These are phyloP conservation scores for Otatea glauca DNA, from an alignment of 176 grass and related monocot species.

Conservation along the genomic window DNA sequence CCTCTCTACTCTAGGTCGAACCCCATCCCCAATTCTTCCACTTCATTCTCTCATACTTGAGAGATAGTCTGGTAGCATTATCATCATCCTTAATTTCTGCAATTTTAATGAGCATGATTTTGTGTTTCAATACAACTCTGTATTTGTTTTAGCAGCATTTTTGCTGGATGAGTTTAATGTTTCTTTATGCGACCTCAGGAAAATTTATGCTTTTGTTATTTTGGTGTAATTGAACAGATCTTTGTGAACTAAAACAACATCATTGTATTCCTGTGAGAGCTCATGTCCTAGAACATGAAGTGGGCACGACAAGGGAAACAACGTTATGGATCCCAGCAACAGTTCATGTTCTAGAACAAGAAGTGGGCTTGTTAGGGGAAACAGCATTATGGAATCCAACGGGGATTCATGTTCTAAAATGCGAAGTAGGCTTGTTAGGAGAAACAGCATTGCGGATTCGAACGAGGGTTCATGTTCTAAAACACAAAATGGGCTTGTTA, in stretches of 20 bases:
- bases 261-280: neutral
- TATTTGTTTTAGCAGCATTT: neutral
- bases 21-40: too few species aligned
- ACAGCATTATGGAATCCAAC: constrained; percentile 22
- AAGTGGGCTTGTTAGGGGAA: constrained; percentile 49
- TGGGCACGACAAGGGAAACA: constrained; percentile 28
- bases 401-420: constrained; percentile 39
- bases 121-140: neutral
- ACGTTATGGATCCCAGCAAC: constrained; percentile 26
- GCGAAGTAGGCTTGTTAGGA: constrained; percentile 41
- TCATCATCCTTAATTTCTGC: neutral
- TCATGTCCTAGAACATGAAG: constrained; percentile 20
- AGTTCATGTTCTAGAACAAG: constrained; percentile 40
- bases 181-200: neutral
- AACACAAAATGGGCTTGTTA: constrained; percentile 47
- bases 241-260: constrained; percentile 23
- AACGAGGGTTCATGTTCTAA: constrained; percentile 30
- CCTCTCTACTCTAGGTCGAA: too few species aligned
- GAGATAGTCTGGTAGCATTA: neutral
- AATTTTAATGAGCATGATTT: neutral
- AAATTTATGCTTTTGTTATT: constrained; percentile 11
- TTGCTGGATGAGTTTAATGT: constrained; percentile 9
- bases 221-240: constrained; percentile 33
- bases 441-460: constrained; percentile 3
- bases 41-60: neutral